phyloP scores from a whole-genome alignment of 306 rosid species.

The Morella rubra region DNA sequence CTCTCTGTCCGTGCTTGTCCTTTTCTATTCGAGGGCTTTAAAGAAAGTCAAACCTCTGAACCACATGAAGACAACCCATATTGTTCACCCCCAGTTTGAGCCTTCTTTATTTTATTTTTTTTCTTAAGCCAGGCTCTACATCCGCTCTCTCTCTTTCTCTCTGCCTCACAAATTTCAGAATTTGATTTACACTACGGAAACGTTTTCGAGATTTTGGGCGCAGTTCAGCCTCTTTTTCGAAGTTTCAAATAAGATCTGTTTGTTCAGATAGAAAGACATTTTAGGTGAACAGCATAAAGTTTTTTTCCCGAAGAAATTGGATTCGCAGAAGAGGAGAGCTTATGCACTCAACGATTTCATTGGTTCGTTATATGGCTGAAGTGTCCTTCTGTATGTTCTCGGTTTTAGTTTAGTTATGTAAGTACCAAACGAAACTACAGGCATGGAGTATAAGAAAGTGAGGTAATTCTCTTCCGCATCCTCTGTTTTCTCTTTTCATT shows the following conservation, averaged over 20 bases:
- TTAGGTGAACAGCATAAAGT: neutral
- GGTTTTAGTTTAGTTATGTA: slow-evolving; percentile 19
- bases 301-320: slow-evolving; percentile 15
- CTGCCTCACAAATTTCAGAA: neutral
- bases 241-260: slow-evolving; percentile 10
- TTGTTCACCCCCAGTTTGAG: slow-evolving; percentile 9
- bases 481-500: neutral
- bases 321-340: neutral
- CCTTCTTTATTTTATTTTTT: slow-evolving; percentile 2
- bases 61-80: slow-evolving; percentile 26
- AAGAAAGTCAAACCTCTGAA: neutral
- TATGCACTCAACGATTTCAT: neutral
- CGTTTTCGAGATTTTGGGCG: neutral
- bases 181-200: neutral
- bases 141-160: neutral
- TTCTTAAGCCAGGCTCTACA: neutral
- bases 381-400: neutral
- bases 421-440: slow-evolving; percentile 2
- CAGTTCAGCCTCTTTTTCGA: neutral
- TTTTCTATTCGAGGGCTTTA: neutral
- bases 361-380: slow-evolving; percentile 4
- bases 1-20: neutral
- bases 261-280: slow-evolving; percentile 8
- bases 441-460: slow-evolving; percentile 61
- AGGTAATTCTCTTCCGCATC: slow-evolving; percentile 29